Percentiles rank a stretch among this genome's conserved stretches.
phyloP scores from a whole-genome alignment of 2,329 filamentous ascomycete genomes.

The Biscogniauxia sp. region DNA sequence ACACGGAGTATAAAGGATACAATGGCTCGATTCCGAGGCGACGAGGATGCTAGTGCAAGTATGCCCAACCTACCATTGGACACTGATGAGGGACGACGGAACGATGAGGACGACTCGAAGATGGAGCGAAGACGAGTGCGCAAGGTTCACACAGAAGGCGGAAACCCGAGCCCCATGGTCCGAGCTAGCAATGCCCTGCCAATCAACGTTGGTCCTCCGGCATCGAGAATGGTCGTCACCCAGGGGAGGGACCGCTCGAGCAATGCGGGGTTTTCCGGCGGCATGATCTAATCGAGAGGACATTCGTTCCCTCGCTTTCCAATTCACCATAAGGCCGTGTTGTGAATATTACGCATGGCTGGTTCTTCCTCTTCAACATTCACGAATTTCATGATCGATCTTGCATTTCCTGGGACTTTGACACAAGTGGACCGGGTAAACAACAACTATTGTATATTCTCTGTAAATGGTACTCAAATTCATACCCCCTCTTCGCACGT shows the following conservation, averaged over 20 bases:
- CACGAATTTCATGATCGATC: neutral
- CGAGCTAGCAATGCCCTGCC: constrained; percentile 25
- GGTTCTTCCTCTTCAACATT: neutral
- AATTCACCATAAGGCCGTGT: neutral
- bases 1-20: constrained; percentile 41
- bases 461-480: constrained; percentile 16
- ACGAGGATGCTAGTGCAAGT: constrained; percentile 31
- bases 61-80: constrained; percentile 29
- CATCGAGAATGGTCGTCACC: constrained; percentile 35
- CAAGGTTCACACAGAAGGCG: constrained; percentile 42
- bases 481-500: constrained; percentile 2
- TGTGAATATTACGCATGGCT: neutral
- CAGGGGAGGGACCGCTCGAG: constrained; percentile 26
- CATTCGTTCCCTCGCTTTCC: constrained; percentile 17
- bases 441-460: constrained; percentile 19
- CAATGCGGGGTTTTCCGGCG: constrained; percentile 37
- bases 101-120: constrained; percentile 41
- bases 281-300: constrained; percentile 42
- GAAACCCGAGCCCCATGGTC: constrained; percentile 19
- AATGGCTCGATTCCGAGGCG: constrained; percentile 35
- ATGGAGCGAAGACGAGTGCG: constrained; percentile 40
- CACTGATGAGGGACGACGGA: constrained; percentile 21
- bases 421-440: constrained; percentile 1
- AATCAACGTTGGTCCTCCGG: constrained; percentile 32
- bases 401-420: neutral